These are phyloP conservation scores for Ananas comosus DNA, from an alignment of 176 grass and related monocot genomes.

Conservation along the genomic window DNA sequence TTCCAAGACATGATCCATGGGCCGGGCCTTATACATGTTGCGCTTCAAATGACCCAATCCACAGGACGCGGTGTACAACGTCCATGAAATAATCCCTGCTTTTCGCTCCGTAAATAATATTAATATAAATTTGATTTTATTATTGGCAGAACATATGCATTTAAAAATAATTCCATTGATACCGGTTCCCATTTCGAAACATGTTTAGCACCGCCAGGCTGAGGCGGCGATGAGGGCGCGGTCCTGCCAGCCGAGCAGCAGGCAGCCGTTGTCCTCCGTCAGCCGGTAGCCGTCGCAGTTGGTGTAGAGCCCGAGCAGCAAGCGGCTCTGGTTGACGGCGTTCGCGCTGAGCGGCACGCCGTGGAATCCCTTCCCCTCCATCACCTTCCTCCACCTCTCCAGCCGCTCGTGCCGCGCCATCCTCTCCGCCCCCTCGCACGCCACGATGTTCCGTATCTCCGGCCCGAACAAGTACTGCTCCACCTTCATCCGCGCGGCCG, in stretches of 20 bases:
- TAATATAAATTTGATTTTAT: too few relatives aligned
- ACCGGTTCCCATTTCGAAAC: too few relatives aligned
- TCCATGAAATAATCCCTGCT: too few relatives aligned
- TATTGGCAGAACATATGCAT: too few relatives aligned
- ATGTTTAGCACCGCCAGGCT: constrained; percentile 21
- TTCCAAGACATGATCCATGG: too few relatives aligned
- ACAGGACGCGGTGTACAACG: too few relatives aligned
- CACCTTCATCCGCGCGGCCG: constrained; percentile 28
- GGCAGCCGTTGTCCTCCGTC: constrained; percentile 29
- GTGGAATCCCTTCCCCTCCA: constrained; percentile 35
- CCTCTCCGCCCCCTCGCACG: constrained; percentile 33
- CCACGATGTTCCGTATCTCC: constrained; percentile 38
- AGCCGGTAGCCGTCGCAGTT: constrained; percentile 47
- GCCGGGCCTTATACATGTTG: too few relatives aligned
- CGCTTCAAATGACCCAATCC: too few relatives aligned
- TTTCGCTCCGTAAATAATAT: too few relatives aligned
- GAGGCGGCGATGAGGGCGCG: constrained; percentile 44
- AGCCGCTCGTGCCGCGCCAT: constrained; percentile 35
- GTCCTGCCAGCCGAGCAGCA: constrained; percentile 51
- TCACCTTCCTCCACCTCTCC: constrained; percentile 28
- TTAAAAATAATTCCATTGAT: too few relatives aligned
- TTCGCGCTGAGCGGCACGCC: constrained; percentile 34
- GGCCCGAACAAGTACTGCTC: constrained; percentile 25
- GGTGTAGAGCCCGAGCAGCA: constrained; percentile 31
- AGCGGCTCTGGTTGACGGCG: constrained; percentile 39